phyloP scores from a whole-genome alignment of 2,329 filamentous ascomycete genomes.

The Botrytis pseudocinerea region DNA sequence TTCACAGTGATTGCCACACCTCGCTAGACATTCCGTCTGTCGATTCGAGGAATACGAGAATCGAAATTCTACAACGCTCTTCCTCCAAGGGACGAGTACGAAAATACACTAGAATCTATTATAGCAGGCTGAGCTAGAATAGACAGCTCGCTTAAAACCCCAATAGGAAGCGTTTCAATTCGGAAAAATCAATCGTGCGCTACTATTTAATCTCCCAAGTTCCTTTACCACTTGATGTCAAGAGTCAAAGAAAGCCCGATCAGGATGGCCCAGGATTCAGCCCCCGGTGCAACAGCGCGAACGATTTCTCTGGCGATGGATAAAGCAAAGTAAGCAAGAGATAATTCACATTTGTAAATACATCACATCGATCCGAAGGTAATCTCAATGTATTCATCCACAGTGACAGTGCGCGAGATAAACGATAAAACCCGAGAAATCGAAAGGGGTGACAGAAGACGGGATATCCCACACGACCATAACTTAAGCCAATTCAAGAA shows the following conservation, averaged over 20 bases:
- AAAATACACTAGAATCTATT: too few species aligned
- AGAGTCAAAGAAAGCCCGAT: too few species aligned
- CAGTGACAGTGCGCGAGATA: not conserved
- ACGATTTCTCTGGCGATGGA: too few species aligned
- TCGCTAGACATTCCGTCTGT: not conserved
- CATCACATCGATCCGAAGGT: not conserved
- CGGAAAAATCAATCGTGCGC: too few species aligned
- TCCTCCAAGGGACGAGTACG: too few species aligned
- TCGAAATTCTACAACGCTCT: too few species aligned
- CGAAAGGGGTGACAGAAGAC: not conserved
- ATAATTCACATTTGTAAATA: not conserved
- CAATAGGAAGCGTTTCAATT: too few species aligned
- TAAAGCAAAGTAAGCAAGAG: not conserved
- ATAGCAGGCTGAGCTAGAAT: too few species aligned
- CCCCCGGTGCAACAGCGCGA: not conserved
- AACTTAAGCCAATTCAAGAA: too few species aligned
- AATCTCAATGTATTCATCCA: not conserved
- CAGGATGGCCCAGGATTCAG: not conserved
- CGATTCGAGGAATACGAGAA: not conserved
- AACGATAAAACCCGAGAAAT: not conserved
- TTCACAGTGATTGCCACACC: not conserved
- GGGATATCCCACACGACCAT: not conserved
- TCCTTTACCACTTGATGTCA: too few species aligned
- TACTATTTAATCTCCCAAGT: too few species aligned
- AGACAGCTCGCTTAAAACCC: too few species aligned